phyloP scores from a whole-genome alignment of 2,329 filamentous ascomycete species.

The Chaetomium sp. region DNA sequence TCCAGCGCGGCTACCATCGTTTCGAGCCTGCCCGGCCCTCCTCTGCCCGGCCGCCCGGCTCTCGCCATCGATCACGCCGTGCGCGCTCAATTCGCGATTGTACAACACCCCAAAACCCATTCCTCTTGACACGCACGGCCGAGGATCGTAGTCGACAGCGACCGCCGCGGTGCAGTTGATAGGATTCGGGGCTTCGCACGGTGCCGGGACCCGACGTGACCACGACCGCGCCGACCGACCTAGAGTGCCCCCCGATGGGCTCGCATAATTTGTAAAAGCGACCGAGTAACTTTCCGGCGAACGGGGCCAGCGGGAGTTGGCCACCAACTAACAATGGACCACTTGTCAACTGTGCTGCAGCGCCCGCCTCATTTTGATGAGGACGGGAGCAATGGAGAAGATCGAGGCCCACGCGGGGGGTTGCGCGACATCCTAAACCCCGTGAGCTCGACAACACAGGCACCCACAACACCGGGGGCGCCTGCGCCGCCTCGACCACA shows the following conservation, averaged over 20 bases:
- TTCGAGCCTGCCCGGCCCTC: too few relatives aligned
- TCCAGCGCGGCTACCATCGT: too few relatives aligned
- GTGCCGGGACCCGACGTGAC: slow-evolving; percentile 10
- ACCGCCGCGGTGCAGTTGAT: background rate
- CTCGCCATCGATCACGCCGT: background rate
- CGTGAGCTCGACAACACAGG: slow-evolving; percentile 27
- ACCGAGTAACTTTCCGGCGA: slow-evolving; percentile 13
- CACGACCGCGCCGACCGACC: slow-evolving; percentile 8
- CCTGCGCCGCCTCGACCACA: slow-evolving; percentile 32
- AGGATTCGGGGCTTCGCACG: background rate
- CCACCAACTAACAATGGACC: slow-evolving; percentile 35
- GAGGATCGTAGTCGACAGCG: background rate
- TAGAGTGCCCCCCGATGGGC: slow-evolving; percentile 18
- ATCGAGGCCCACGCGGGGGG: slow-evolving; percentile 32
- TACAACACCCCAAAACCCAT: too few relatives aligned
- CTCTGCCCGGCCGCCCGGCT: too few relatives aligned
- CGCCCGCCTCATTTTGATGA: slow-evolving; percentile 35
- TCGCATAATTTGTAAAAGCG: slow-evolving; percentile 18
- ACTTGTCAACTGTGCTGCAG: slow-evolving; percentile 46
- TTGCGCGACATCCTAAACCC: slow-evolving; percentile 43
- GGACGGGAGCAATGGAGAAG: slow-evolving; percentile 35
- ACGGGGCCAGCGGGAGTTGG: slow-evolving; percentile 4
- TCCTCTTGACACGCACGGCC: too few relatives aligned
- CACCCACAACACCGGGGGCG: slow-evolving; percentile 21
- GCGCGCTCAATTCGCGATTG: background rate